phyloP scores from a whole-genome alignment of 345 rosid genomes.

The Gynandropsis gynandra region DNA sequence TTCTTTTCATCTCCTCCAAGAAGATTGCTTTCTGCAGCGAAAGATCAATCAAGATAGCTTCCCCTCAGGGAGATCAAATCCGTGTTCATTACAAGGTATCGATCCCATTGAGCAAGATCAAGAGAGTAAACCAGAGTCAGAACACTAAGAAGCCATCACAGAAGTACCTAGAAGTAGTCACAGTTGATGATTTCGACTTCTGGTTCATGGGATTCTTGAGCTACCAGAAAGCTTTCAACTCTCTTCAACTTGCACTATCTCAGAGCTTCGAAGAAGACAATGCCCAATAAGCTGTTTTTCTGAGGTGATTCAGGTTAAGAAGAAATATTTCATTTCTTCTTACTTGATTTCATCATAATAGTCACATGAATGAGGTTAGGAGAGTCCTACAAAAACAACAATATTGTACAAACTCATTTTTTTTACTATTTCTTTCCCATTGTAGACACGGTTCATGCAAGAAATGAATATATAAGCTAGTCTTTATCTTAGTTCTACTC shows the following conservation, averaged over 20 bases:
- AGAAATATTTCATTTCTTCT: slow-evolving; percentile 13
- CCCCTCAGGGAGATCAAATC: slow-evolving; percentile 34
- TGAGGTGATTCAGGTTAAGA: slow-evolving; percentile 4
- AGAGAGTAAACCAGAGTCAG: slow-evolving; percentile 41
- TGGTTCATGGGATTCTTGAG: slow-evolving; percentile 90
- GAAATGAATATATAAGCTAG: slow-evolving; percentile 8
- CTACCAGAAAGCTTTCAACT: slow-evolving; percentile 54
- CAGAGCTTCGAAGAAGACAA: slow-evolving; percentile 18
- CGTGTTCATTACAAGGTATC: slow-evolving; percentile 50
- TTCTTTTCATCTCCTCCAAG: slow-evolving; percentile 40
- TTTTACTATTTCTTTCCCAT: neutral
- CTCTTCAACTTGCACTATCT: slow-evolving; percentile 45
- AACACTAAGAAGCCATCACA: slow-evolving; percentile 59
- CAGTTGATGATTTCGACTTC: slow-evolving; percentile 67
- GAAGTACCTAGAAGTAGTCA: slow-evolving; percentile 60
- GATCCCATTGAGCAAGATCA: slow-evolving; percentile 53
- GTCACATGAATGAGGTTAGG: slow-evolving; percentile 21
- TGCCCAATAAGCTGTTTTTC: slow-evolving; percentile 19
- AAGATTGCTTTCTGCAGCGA: slow-evolving; percentile 43
- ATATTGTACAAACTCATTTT: slow-evolving; percentile 22
- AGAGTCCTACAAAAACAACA: neutral
- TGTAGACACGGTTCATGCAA: slow-evolving; percentile 2
- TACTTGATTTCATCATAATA: slow-evolving; percentile 17
- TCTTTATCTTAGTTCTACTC: slow-evolving; percentile 3
- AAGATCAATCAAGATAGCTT: slow-evolving; percentile 34